phyloP scores from a whole-genome alignment of 164 flowering plant genomes.

The Vitis rupestris region DNA sequence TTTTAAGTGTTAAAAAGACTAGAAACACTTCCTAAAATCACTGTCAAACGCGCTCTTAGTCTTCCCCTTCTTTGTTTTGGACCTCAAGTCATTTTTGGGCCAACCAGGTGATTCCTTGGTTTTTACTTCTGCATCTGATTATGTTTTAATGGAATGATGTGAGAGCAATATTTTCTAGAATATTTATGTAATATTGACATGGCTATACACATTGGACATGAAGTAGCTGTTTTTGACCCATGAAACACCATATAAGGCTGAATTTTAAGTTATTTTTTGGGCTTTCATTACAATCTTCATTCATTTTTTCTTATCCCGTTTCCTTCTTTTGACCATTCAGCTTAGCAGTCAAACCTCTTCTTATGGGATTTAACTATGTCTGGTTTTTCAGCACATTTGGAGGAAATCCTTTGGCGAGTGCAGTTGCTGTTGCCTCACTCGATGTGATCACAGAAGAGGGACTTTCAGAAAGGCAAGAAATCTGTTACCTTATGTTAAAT shows the following conservation, averaged over 20 bases:
- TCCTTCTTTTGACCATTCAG: background rate
- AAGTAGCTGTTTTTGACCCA: background rate
- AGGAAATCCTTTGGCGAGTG: conserved; percentile 93
- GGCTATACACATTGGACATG: background rate
- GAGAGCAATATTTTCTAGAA: background rate
- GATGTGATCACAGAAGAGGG: conserved; percentile 80
- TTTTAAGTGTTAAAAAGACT: too few relatives aligned
- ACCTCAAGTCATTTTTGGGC: too few relatives aligned
- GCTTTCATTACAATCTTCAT: background rate
- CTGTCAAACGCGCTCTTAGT: too few relatives aligned
- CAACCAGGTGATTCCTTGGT: background rate
- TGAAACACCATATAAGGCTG: background rate
- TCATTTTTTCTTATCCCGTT: background rate
- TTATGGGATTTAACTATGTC: background rate
- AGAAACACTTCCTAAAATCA: too few relatives aligned
- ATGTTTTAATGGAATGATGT: background rate
- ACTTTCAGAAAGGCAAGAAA: conserved; percentile 79
- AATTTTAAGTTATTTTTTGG: background rate
- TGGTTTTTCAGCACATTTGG: conserved; percentile 77
- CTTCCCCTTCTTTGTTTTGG: too few relatives aligned
- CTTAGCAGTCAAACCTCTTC: background rate
- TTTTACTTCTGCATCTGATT: background rate
- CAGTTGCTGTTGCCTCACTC: conserved; percentile 85
- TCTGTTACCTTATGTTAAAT: background rate
- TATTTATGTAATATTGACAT: background rate